Evolutionary conservation across 108 stramenopile species (phyloP), one percentile per base, ranked within the genome.

Genomic region (Mediolabrus comicus): DNA sequence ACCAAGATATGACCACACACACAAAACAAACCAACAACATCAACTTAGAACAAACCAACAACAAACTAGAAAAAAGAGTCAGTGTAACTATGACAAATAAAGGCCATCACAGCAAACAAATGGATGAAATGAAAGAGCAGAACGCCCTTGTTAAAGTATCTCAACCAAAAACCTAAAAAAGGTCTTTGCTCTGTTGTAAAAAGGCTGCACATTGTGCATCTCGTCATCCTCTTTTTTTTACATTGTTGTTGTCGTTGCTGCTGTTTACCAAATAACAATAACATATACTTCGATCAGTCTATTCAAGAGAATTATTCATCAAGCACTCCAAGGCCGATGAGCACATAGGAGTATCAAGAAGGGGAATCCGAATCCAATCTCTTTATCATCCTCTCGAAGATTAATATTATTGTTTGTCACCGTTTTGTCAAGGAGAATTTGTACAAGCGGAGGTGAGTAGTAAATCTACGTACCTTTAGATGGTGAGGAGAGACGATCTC

Each of bases 301-400:
- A 14, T 53, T 33, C 53, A 62, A 30, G 19, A 29, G 68, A 66
- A 59, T 70, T 17, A 49, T 69, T 74, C 78, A 79, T 79, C 78
- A 79, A 25, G 59, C 59, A 68, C 59, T 53, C 69, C 78, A 75
- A 56, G 60, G 78, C 52, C 78, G 78, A 79, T 79, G 61, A 79
- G 58, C 77, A 72, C 58, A 39, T 14, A 57, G 69, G 78, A 68
- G 38, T 27, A 71, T 79, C 78, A 79, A 79, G 78, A 79, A 79
- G 78, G 78, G 78, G 78, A 79, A 79, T 79, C 78, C 78, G 77
- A 75, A 74, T 79, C 78, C 78, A n/a, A 75, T 79, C 78, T 79
- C 78, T 36, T 41, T 3, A 39, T 79, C 78, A 63, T 79, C 78
- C 36, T 70, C 59, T 79, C 76, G 69, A 77, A 68, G 16, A 58